These are phyloP conservation scores for Aspergillus conjunctus DNA, from an alignment of 495 filamentous ascomycete species.

Conservation along the genomic window DNA sequence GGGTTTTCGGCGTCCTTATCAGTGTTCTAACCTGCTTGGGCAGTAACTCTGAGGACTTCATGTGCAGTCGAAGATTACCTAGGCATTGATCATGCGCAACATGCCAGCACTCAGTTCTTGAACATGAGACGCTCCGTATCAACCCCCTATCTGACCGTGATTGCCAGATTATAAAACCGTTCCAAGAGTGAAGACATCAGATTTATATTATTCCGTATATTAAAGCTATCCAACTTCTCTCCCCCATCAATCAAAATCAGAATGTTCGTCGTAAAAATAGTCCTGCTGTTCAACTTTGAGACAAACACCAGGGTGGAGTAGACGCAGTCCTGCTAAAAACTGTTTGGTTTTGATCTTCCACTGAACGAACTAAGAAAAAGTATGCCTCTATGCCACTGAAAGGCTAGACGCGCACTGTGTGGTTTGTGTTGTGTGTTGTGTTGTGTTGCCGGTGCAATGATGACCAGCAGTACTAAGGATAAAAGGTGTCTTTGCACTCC, in stretches of 20 bases:
- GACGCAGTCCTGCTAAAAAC: constrained; percentile 59
- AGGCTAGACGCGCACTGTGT: constrained; percentile 50
- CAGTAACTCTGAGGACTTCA: too few species aligned
- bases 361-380: constrained; percentile 54
- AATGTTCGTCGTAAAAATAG: constrained; percentile 57
- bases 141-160: too few species aligned
- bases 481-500: background rate
- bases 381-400: constrained; percentile 44
- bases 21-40: too few species aligned
- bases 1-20: too few species aligned
- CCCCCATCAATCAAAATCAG: constrained; percentile 4
- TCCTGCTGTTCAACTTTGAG: constrained; percentile 48
- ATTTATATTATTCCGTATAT: too few species aligned
- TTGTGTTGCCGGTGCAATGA: background rate
- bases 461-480: background rate
- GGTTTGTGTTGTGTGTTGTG: constrained; percentile 25
- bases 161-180: too few species aligned
- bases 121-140: too few species aligned
- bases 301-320: constrained; percentile 57
- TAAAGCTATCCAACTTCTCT: too few species aligned
- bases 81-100: background rate
- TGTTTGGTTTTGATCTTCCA: constrained; percentile 58
- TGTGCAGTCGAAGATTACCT: background rate
- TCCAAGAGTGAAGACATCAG: too few species aligned
- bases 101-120: too few species aligned